phyloP scores from a whole-genome alignment of 306 rosid genomes.

The Vicia faba region DNA sequence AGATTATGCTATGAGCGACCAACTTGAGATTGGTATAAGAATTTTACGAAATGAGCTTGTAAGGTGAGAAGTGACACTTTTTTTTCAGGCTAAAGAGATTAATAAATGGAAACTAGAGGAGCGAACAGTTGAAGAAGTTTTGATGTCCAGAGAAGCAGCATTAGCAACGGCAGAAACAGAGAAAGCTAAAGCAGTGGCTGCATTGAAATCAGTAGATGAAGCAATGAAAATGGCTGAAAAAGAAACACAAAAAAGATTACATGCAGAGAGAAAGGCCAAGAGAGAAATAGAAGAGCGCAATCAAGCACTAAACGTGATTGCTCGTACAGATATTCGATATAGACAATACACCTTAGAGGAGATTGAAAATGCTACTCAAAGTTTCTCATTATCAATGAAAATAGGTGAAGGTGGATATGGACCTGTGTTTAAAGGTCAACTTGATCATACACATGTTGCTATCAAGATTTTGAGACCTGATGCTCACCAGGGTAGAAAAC shows the following conservation, averaged over 20 bases:
- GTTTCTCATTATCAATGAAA: slow-evolving; percentile 55
- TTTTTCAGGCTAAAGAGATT: slow-evolving; percentile 72
- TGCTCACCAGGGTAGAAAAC: slow-evolving; percentile 70
- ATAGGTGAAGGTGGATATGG: slow-evolving; percentile 98
- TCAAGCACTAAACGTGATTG: slow-evolving; percentile 57
- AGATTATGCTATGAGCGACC: not conserved
- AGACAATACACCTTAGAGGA: slow-evolving; percentile 76
- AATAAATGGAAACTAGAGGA: slow-evolving; percentile 69
- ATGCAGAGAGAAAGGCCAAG: slow-evolving; percentile 67
- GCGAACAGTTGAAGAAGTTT: slow-evolving; percentile 59
- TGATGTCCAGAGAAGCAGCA: slow-evolving; percentile 73
- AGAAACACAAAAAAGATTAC: slow-evolving; percentile 65
- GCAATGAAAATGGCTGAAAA: slow-evolving; percentile 74
- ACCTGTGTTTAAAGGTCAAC: slow-evolving; percentile 84
- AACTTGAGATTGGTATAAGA: not conserved
- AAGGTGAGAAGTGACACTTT: not conserved
- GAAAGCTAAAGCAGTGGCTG: slow-evolving; percentile 75
- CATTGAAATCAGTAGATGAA: slow-evolving; percentile 74
- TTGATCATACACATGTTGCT: slow-evolving; percentile 88
- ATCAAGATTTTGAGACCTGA: slow-evolving; percentile 87
- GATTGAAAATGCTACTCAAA: slow-evolving; percentile 73
- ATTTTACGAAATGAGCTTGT: not conserved
- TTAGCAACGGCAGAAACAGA: slow-evolving; percentile 71
- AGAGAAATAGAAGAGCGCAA: slow-evolving; percentile 69
- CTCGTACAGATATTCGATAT: slow-evolving; percentile 56